Conservation (phyloP, 1,284 basidiomycete species). For the Takashimella koratensis region DNA sequence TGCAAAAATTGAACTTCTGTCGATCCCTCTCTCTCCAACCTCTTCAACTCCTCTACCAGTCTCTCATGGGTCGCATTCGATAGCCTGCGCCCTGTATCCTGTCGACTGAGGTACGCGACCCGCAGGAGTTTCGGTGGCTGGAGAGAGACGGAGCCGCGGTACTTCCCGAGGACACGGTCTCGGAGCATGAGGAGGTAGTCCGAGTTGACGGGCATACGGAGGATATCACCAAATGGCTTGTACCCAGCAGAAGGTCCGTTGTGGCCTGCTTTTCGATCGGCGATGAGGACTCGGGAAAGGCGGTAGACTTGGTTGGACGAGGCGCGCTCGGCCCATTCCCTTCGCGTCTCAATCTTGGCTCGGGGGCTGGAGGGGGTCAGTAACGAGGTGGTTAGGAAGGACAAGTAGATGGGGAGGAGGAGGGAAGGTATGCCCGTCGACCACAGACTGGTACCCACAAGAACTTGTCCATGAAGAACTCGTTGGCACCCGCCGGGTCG, state of each 20-base stretch:
- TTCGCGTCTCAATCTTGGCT: constrained; percentile 13
- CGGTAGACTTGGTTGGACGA: constrained; percentile 15
- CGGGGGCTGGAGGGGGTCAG: constrained; percentile 15
- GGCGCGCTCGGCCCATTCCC: constrained; percentile 19
- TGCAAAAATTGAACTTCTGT: constrained; percentile 4
- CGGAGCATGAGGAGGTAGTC: constrained; percentile 27
- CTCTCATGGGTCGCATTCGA: constrained; percentile 22
- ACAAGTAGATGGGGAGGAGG: not conserved
- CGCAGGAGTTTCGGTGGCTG: constrained; percentile 5
- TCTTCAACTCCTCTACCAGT: constrained; percentile 45
- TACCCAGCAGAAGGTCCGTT: constrained; percentile 16
- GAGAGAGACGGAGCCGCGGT: constrained; percentile 15
- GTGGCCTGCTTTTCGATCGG: constrained; percentile 24
- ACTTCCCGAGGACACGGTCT: constrained; percentile 18
- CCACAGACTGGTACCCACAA: no score
- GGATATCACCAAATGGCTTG: constrained; percentile 34
- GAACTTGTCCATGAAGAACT: constrained; percentile 26
- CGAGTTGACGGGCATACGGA: constrained; percentile 23
- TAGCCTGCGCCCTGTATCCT: constrained; percentile 60
- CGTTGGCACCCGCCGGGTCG: constrained; percentile 34
- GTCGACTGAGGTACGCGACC: constrained; percentile 10
- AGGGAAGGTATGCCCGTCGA: no score
- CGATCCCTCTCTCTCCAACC: constrained; percentile 20
- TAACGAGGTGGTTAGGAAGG: not conserved
- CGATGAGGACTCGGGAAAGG: constrained; percentile 17